phyloP scores from a whole-genome alignment of 1,284 basidiomycete species.

The Trichosporon sp. region DNA sequence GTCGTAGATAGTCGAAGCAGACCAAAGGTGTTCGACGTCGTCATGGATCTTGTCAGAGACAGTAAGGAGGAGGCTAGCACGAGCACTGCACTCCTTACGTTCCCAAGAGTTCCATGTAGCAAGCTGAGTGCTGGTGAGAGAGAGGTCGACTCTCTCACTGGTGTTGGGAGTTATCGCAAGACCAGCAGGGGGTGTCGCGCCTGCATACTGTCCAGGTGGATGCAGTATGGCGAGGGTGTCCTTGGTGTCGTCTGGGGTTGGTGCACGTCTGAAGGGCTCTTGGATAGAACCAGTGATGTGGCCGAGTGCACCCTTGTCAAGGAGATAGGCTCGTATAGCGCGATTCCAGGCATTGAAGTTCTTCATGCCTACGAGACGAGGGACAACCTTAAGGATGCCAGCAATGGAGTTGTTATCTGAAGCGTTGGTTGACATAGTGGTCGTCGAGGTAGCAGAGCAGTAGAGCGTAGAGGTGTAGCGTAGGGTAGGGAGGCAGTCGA shows the following conservation, averaged over 20 bases:
- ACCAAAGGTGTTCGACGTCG: neutral
- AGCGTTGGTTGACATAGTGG: neutral
- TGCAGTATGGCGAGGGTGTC: neutral
- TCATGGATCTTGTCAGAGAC: conserved; percentile 3
- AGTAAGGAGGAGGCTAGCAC: neutral
- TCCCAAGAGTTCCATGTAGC: neutral
- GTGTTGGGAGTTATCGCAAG: neutral
- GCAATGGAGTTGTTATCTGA: neutral
- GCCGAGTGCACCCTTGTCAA: neutral
- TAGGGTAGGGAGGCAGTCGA: neutral
- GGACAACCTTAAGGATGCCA: neutral
- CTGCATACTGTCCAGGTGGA: neutral
- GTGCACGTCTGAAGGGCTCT: neutral
- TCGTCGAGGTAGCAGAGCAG: neutral
- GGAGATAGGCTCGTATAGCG: neutral
- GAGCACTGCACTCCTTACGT: neutral
- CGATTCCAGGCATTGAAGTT: conserved; percentile 4
- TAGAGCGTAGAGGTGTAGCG: neutral
- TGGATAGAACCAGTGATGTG: neutral
- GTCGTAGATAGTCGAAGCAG: neutral
- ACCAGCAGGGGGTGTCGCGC: neutral
- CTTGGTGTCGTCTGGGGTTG: neutral
- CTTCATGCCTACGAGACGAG: neutral
- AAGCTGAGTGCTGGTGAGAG: neutral
- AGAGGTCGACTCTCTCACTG: neutral